A percentile compares a stretch with the other conserved stretches of the same genome.
Conservation (phyloP, 768 basidiomycete species). For the Psilocybe tampanensis region DNA sequence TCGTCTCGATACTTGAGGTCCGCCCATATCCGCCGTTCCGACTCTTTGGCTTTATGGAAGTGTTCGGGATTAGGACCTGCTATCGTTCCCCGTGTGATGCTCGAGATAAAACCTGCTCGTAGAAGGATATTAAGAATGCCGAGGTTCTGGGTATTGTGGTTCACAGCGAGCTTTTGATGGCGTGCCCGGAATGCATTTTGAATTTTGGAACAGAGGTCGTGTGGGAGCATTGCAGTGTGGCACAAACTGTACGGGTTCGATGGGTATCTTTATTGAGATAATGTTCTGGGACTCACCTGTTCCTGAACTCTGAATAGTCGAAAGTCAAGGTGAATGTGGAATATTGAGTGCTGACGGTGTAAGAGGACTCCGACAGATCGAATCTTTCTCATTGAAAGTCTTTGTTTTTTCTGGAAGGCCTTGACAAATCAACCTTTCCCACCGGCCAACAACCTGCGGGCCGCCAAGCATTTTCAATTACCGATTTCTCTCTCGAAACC, state of each 20-base stretch:
- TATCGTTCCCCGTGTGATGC: conserved; percentile 78
- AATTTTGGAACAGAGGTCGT: conserved; percentile 86
- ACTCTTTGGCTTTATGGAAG: conserved; percentile 61
- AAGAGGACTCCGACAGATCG: no score
- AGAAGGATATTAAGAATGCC: conserved; percentile 89
- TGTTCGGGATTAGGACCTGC: conserved; percentile 61
- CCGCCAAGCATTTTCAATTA: no score
- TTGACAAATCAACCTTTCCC: no score
- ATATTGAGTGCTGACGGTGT: no score
- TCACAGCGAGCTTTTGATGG: conserved; percentile 73
- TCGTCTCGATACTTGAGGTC: conserved; percentile 94
- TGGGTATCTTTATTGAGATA: not conserved
- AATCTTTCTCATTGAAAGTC: no score
- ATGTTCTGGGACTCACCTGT: not conserved
- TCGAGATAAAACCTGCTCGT: conserved; percentile 85
- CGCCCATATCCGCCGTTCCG: conserved; percentile 87
- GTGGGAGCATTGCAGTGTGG: conserved; percentile 49
- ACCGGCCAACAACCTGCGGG: no score
- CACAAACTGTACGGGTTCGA: not conserved
- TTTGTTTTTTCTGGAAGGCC: no score
- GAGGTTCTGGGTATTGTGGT: conserved; percentile 87
- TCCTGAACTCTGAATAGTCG: not conserved
- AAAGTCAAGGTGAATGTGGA: not conserved
- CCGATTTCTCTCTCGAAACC: no score
- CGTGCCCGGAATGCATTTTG: conserved; percentile 93